Base-by-base conservation (phyloP, 352 stramenopile genomes). In the Pythium plurisporium region DNA sequence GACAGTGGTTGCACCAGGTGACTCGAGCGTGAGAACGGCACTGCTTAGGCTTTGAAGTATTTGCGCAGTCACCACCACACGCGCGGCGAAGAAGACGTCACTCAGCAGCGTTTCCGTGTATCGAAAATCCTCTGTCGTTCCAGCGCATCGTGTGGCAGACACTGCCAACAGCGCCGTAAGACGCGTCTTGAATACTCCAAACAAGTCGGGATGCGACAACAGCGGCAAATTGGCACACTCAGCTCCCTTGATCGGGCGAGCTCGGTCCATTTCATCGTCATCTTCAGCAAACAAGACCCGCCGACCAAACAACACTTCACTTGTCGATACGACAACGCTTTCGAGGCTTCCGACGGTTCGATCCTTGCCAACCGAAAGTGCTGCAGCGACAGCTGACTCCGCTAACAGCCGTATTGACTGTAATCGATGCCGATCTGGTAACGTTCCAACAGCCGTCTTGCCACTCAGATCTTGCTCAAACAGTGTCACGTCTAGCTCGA, bases 201-300 rank as follows among this genome's bases (percentile, higher is more conserved):
- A 69, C 48, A 89, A 49, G 30, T 74, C 60, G 3, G 75, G 58
- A 17, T 88, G 75, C 11, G 64, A 76, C 25, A 90, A 52, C 15
- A 90, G 55, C 9, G 80, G 80, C 19, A 22, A 37, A 25, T 37
- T 64, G 14, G 12, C 25, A 6, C 15, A 12, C 26, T 33, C 33
- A 22, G 25, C 0, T 1, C 3, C 17, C 67, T 23, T 53, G 27
- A 40, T 49, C 58, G 17, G 36, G 7, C 19, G 22, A 22, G 14
- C 4, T 29, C 46, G 36, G 2, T 23, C 41, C 10, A 58, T 19
- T 41, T 60, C 52, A 2, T 75, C 62, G 30, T 85, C 73, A 22
- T 87, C 77, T 60, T 89, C 73, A 37, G 83, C 74, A 55, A 89
- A 89, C 4, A 91, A 55, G 10, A 91, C 81, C 36, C 80, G 75